Evolutionary conservation across 768 basidiomycete genomes (phyloP), one percentile per base, ranked within the genome.

Genomic region (Amanita brunnescens): DNA sequence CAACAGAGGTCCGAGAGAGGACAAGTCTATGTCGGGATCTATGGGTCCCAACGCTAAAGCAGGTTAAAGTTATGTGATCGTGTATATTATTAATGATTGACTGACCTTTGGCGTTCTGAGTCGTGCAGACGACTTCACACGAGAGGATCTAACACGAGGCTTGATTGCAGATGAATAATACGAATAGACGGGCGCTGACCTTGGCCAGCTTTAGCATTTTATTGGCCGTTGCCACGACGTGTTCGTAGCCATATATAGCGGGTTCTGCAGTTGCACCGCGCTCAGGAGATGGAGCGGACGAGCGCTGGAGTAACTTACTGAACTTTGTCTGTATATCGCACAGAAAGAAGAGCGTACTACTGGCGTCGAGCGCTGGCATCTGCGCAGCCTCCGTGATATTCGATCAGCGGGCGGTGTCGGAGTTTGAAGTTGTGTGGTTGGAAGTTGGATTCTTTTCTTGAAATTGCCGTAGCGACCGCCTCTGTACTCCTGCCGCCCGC

Each of bases 301-400:
- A 16, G 24, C 40, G 53, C 47, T 18, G 30, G 10, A 18, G 18
- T 2, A 0, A 56, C 80, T 55, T 57, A 90, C 89, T 69, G 67
- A 91, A 86, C 55, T 79, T 77, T 6, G 77, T 71, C 67, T 94
- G 92, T 2, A 94, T 67, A 64, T 95, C 93, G 63, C 92, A 96
- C 23, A 91, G 69, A 52, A 94, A 77, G 71, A 95, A 80, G 43
- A 86, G 35, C 63, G 83, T 67, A 57, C 66, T 58, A 65, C 67
- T 33, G 63, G 69, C 58, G 50, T 61, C 66, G 45, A 67, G 62
- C 24, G 55, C 53, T n/a, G 59, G 47, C 41, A 46, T n/a, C n/a
- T n/a, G n/a, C n/a, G n/a, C n/a, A n/a, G n/a, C n/a, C n/a, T n/a
- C n/a, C n/a, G n/a, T n/a, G n/a, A n/a, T n/a, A n/a, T n/a, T n/a